Conservation (phyloP, 106 monocot species). For the Dendrobium catenatum region DNA sequence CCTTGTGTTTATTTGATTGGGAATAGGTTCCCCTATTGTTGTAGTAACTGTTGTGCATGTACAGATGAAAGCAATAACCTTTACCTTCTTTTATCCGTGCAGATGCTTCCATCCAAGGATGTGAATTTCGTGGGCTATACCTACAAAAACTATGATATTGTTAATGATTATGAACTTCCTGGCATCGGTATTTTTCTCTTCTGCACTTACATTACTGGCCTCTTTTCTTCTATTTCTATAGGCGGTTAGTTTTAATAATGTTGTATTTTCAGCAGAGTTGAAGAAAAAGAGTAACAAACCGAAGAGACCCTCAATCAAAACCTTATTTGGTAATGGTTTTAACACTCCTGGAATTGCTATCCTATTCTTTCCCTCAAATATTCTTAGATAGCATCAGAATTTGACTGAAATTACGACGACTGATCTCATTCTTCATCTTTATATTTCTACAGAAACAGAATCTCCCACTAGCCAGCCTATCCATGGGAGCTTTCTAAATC, state of each 20-base stretch:
- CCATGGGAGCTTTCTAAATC: constrained; percentile 16
- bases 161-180: constrained; percentile 19
- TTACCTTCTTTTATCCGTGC: background rate
- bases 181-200: constrained; percentile 16
- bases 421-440: background rate
- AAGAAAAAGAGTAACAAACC: constrained; percentile 62
- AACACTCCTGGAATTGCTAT: background rate
- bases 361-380: background rate
- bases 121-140: constrained; percentile 31
- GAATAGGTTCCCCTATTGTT: background rate
- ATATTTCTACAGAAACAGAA: constrained; percentile 1
- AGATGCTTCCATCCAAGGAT: constrained; percentile 31
- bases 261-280: constrained; percentile 44
- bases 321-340: constrained; percentile 54
- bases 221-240: background rate
- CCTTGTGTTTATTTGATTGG: background rate
- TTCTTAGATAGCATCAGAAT: background rate
- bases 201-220: background rate
- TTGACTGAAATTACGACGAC: too few relatives aligned
- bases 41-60: background rate
- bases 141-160: constrained; percentile 23
- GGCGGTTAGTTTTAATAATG: background rate
- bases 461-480: constrained; percentile 3
- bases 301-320: constrained; percentile 72
- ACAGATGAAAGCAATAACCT: background rate